Conservation (phyloP, 371 early-diverging fungal genomes). For the Rhizopus microsporus region DNA sequence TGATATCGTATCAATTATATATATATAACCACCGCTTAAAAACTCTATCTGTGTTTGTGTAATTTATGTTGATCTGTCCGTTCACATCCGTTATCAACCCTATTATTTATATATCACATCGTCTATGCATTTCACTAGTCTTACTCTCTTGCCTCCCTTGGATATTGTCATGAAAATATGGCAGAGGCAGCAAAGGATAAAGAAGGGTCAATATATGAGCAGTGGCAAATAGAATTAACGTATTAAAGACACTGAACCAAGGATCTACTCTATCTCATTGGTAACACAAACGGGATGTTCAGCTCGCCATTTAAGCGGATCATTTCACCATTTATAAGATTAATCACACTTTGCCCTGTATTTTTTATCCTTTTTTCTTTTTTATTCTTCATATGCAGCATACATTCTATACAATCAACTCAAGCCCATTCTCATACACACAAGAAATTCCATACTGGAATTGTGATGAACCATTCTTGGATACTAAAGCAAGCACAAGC, state of each 20-base stretch:
- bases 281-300: neutral
- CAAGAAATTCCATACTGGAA: neutral
- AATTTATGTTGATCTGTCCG: conserved; percentile 23
- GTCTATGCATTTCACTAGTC: too few relatives aligned
- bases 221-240: neutral
- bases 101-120: conserved; percentile 8
- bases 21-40: neutral
- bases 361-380: conserved; percentile 1
- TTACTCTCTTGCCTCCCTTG: too few relatives aligned
- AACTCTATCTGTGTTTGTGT: conserved; percentile 3
- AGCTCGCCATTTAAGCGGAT: conserved; percentile 14
- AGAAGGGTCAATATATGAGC: neutral
- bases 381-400: neutral
- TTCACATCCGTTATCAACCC: conserved; percentile 27
- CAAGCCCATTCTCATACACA: neutral
- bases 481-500: neutral
- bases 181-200: neutral
- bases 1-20: neutral
- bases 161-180: neutral
- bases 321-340: conserved; percentile 21
- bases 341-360: neutral
- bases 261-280: too few relatives aligned
- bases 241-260: neutral
- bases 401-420: neutral
- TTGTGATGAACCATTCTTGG: neutral